A percentile compares a stretch with the other conserved stretches of the same genome.
These are phyloP conservation scores for Fraxinus angustifolia DNA, from an alignment of 305 asterid genomes.

Conservation along the genomic window DNA sequence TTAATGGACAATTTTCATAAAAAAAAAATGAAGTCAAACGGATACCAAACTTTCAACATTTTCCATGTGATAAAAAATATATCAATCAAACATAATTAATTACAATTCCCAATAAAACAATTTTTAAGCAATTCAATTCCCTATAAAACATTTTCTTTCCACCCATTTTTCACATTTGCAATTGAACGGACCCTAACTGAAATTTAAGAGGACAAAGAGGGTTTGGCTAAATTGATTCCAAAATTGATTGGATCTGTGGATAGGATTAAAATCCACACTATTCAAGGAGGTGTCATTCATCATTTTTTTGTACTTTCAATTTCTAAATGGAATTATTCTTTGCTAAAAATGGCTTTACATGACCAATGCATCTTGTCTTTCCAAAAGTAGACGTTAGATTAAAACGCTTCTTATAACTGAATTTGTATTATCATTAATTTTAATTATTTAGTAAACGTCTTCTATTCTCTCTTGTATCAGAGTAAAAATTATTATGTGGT, in stretches of 20 bases:
- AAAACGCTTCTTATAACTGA: neutral
- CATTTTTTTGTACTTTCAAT: neutral
- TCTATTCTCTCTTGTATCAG: neutral
- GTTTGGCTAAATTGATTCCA: neutral
- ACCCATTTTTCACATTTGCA: too few relatives aligned
- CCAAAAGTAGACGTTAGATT: neutral
- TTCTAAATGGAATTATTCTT: neutral
- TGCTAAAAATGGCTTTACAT: neutral
- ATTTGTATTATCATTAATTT: neutral
- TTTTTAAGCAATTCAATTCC: too few relatives aligned
- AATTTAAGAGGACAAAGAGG: neutral
- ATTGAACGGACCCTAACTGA: neutral
- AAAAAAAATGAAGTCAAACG: too few relatives aligned
- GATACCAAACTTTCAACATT: too few relatives aligned
- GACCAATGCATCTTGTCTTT: neutral
- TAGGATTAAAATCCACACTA: neutral
- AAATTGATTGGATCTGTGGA: neutral
- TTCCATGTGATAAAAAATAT: too few relatives aligned
- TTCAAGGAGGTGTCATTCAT: neutral
- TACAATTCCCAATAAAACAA: too few relatives aligned
- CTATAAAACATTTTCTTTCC: too few relatives aligned
- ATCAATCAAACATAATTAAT: too few relatives aligned
- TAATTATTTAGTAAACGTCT: neutral
- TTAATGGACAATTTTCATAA: too few relatives aligned
- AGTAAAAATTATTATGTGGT: neutral